Conservation (phyloP, 306 rosid species). For the Delonix regia region DNA sequence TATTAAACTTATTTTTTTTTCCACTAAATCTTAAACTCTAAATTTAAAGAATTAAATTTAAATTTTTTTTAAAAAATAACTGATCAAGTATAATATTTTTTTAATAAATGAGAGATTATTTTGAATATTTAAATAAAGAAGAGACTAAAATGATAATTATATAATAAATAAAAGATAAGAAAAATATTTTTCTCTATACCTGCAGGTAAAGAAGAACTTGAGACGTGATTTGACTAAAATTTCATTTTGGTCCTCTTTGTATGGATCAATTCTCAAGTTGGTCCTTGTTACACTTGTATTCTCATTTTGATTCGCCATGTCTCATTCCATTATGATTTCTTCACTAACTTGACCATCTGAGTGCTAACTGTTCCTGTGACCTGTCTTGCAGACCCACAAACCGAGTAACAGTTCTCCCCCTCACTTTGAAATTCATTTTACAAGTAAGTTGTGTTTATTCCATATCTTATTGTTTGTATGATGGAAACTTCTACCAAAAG, state of each 20-base stretch:
- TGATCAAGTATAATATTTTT: too few relatives aligned
- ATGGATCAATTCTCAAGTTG: background rate
- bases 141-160: too few relatives aligned
- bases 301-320: background rate
- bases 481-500: background rate
- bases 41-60: too few relatives aligned
- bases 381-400: background rate
- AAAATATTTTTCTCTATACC: too few relatives aligned
- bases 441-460: background rate
- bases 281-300: background rate
- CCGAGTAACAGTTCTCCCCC: background rate
- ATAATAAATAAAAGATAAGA: too few relatives aligned
- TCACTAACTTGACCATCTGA: background rate
- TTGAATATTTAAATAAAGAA: too few relatives aligned
- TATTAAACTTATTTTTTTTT: too few relatives aligned
- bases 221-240: background rate
- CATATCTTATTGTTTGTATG: background rate
- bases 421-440: background rate
- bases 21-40: too few relatives aligned
- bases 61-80: too few relatives aligned
- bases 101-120: too few relatives aligned
- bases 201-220: background rate
- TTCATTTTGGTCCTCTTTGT: background rate
- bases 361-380: background rate
- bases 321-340: background rate